Base-by-base conservation (phyloP, 2,329 filamentous ascomycete genomes). In the Curvularia lunata region DNA sequence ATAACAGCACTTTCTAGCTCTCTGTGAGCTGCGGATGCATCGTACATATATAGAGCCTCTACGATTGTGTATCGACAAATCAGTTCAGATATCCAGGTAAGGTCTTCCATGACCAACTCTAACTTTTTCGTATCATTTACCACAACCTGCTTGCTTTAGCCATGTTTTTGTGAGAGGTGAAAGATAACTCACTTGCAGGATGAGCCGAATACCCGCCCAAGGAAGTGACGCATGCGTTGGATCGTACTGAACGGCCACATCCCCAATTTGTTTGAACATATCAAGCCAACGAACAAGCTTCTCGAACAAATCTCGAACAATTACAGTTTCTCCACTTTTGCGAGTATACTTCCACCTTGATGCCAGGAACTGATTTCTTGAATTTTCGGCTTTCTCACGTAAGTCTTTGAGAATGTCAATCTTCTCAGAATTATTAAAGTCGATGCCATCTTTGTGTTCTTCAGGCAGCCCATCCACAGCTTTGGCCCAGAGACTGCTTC, bases 151-250 rank as follows among this genome's bases (percentile, higher is more conserved):
- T 0, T 21, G 8, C 6, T 10, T 46, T 18, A 46, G 21, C 13
- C 3, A 30, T 3, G 7, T 30, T 3, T 10, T 32, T 21, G 9
- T 21, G 18, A 18, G 18, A 32, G 4, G 5, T 25, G 2, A 16
- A 13, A 48, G 10, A 51, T 64, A 37, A 58, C 56, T 34, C 49
- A 72, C 75, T 51, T 73, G 64, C 5, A 77, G 65, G 19, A 77
- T 48, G 41, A 75, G 64, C 9, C 72, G 65, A 47, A 76, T 56
- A 13, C 59, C 69, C 28, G 72, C 70, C 73, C 68, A 78, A 16
- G 71, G 74, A 37, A 77, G 63, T 27, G 66, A 63, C 18, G 71
- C 71, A 63, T 76, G 70, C 10, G 54, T 63, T 2, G 75, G 71
- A 52, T 77, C 68, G 58, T 69, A 73, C 48, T 74, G 67, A 21